A percentile compares a stretch with the other conserved stretches of the same genome.
These are phyloP conservation scores for Zostera marina DNA, from an alignment of 116 monocot species.

Conservation along the genomic window DNA sequence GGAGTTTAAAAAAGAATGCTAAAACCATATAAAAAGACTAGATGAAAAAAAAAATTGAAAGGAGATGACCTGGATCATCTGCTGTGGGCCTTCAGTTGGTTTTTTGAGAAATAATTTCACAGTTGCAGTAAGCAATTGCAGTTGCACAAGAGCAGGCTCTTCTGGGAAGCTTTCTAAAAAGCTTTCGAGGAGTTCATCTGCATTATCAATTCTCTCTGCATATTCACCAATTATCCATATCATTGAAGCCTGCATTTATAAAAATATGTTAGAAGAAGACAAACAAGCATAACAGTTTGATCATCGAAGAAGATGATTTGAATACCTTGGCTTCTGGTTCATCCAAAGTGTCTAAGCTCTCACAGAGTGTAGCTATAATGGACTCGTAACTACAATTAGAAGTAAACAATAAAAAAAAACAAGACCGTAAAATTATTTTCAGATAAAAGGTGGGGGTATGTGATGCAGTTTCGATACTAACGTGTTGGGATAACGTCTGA, in stretches of 20 bases:
- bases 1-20: not conserved
- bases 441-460: not conserved
- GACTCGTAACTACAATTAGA: constrained; percentile 72
- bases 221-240: constrained; percentile 99
- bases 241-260: constrained; percentile 81
- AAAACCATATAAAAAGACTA: constrained; percentile 1
- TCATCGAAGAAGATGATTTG: not conserved
- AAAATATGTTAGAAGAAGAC: not conserved
- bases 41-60: constrained; percentile 1
- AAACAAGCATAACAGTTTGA: not conserved
- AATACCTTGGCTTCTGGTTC: constrained; percentile 99
- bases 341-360: constrained; percentile 97
- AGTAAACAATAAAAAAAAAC: not conserved
- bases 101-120: constrained; percentile 99
- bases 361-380: constrained; percentile 96
- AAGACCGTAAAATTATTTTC: not conserved
- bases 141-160: constrained; percentile 90
- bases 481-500: constrained; percentile 98
- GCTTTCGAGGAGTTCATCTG: constrained; percentile 97
- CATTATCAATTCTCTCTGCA: constrained; percentile 99
- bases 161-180: constrained; percentile 96
- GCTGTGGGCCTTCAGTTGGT: constrained; percentile 97
- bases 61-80: constrained; percentile 85
- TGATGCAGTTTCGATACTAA: constrained; percentile 17
- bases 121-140: constrained; percentile 91